Conservation (phyloP, 202 grass and related monocot species). For the Zoysia matrella region DNA sequence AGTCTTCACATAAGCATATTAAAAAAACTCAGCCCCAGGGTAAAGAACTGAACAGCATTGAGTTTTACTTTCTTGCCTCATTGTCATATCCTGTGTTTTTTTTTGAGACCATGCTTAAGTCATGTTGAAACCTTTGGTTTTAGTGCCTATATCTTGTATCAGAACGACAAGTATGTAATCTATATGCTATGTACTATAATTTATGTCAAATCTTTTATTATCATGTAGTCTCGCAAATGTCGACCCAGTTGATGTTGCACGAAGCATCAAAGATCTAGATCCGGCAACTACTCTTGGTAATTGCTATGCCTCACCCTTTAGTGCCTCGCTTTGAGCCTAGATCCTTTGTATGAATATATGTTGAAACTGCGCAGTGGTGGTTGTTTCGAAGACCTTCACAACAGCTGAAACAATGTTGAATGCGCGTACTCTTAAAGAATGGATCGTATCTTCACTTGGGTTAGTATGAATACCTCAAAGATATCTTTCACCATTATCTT, state of each 20-base stretch:
- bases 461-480: constrained; percentile 53
- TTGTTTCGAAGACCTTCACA: constrained; percentile 99
- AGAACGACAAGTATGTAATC: background rate
- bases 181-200: constrained; percentile 21
- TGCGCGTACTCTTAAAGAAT: constrained; percentile 95
- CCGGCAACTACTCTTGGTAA: constrained; percentile 97
- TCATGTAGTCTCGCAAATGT: constrained; percentile 94
- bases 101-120: background rate
- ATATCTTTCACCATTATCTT: background rate
- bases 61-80: constrained; percentile 23
- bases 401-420: constrained; percentile 99
- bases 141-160: background rate
- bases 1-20: background rate
- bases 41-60: background rate
- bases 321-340: background rate
- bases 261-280: constrained; percentile 91
- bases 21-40: too few relatives aligned
- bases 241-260: constrained; percentile 95
- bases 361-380: constrained; percentile 69
- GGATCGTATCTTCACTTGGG: constrained; percentile 93
- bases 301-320: constrained; percentile 9
- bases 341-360: constrained; percentile 37
- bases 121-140: background rate
- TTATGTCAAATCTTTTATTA: constrained; percentile 35
- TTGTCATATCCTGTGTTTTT: background rate